A percentile compares a stretch with the other conserved stretches of the same genome.
phyloP scores from a whole-genome alignment of 2,329 filamentous ascomycete genomes.

The Cladobotryum protrusum region DNA sequence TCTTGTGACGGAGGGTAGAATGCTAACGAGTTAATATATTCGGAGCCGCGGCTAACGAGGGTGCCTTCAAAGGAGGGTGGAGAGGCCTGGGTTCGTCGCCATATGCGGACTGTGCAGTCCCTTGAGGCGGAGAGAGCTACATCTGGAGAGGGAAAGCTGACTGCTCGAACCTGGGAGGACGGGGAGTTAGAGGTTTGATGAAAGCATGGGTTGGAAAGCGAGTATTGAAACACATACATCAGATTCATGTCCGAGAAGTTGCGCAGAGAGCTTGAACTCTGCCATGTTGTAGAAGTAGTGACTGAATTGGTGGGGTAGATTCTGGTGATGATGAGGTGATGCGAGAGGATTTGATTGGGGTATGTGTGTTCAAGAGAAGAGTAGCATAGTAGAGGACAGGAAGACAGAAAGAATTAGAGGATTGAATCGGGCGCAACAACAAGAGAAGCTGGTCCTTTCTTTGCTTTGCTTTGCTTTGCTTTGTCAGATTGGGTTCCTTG shows the following conservation, averaged over 20 bases:
- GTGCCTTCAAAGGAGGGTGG: constrained; percentile 69
- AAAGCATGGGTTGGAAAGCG: constrained; percentile 1
- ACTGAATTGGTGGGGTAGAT: neutral
- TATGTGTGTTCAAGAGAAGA: neutral
- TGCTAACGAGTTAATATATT: constrained; percentile 82
- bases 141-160: constrained; percentile 68
- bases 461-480: too few relatives aligned
- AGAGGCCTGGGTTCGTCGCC: constrained; percentile 61
- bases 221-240: constrained; percentile 58
- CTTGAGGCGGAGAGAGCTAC: constrained; percentile 79
- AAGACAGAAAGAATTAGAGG: neutral
- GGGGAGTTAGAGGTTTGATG: neutral
- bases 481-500: too few relatives aligned
- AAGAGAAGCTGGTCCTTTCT: too few relatives aligned
- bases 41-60: constrained; percentile 72
- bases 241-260: constrained; percentile 81
- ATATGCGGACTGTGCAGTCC: constrained; percentile 83
- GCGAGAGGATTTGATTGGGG: constrained; percentile 10
- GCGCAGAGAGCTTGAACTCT: constrained; percentile 90
- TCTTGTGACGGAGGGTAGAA: constrained; percentile 64
- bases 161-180: constrained; percentile 69
- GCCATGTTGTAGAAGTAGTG: constrained; percentile 45
- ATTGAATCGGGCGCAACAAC: too few relatives aligned
- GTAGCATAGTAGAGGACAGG: constrained; percentile 11
- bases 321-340: constrained; percentile 11